Base-by-base conservation (phyloP, 257 asterid species). In the Solanum chmielewskii region DNA sequence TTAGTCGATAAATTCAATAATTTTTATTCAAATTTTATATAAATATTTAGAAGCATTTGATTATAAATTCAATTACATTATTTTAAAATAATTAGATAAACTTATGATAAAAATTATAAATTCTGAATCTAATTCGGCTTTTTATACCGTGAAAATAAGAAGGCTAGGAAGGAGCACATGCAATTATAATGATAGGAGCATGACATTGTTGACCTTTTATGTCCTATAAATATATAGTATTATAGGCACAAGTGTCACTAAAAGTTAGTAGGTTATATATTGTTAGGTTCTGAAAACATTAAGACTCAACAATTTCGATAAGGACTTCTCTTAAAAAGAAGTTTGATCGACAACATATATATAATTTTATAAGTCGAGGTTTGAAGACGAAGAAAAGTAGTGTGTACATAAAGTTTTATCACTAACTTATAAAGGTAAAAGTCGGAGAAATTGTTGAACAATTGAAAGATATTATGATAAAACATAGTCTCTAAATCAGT, bases 121-220 rank as follows among this genome's bases (percentile, higher is more conserved):
- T 68, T 68, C 4, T 14, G 7, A 29, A 70, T 70, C 0, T 2
- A 1, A 4, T 3, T 10, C 29, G 1, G 3, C 1, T 6, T 18
- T 18, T 21, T 6, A 33, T 3, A 15, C 12, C 4, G 84, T 3
- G 70, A 86, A 33, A 83, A 66, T 56, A n/a, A 44, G 16, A 62
- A 16, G 44, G 70, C 31, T 1, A 71, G 25, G 77, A 59, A 16
- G 87, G 29, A 66, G 31, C 81, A 66, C 87, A 84, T 84, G 80
- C 39, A 45, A 78, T 41, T 23, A 31, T 66, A 64, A 64, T 4
- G 87, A 42, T 42, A 66, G 85, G 45, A 86, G 91, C 90, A 69
- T 91, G 92, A 89, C 80, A 91, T 91, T 91, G 78, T 90, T 90
- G 92, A 90, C 91, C 85, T 82, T 81, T 76, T 47, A 76, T 89